Conservation (phyloP, 345 rosid species). For the Alliaria petiolata region DNA sequence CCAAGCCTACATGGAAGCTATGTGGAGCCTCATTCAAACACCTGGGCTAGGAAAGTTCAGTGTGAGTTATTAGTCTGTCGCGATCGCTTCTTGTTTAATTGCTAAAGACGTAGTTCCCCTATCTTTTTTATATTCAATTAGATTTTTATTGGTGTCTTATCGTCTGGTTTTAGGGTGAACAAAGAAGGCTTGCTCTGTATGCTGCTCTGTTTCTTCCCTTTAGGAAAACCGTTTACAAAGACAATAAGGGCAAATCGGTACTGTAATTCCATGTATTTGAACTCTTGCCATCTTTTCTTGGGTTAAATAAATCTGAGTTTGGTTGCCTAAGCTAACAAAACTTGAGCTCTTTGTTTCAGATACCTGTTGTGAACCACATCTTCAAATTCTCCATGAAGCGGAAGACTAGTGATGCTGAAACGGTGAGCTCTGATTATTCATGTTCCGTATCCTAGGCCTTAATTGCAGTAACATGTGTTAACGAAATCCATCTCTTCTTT, state of each 20-base stretch:
- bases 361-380: constrained; percentile 64
- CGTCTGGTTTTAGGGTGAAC: constrained; percentile 59
- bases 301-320: constrained; percentile 2
- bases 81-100: not conserved
- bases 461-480: not conserved
- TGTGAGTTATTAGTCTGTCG: constrained; percentile 44
- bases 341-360: constrained; percentile 34
- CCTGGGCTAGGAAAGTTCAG: constrained; percentile 46
- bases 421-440: constrained; percentile 40
- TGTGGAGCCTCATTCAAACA: constrained; percentile 59
- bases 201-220: constrained; percentile 85
- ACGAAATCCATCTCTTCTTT: constrained; percentile 27
- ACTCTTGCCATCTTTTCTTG: constrained; percentile 4
- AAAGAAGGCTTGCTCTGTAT: constrained; percentile 67
- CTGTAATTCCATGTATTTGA: not conserved
- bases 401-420: constrained; percentile 75
- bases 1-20: constrained; percentile 60
- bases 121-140: not conserved
- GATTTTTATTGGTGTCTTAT: constrained; percentile 14
- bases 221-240: constrained; percentile 46
- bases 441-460: not conserved
- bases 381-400: constrained; percentile 79
- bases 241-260: constrained; percentile 72
- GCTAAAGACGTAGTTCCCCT: not conserved
- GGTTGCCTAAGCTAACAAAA: not conserved